Evolutionary conservation across 371 early-diverging fungal species (phyloP), one percentile per base, ranked within the genome.

Genomic region (Rhizomucor miehei): DNA sequence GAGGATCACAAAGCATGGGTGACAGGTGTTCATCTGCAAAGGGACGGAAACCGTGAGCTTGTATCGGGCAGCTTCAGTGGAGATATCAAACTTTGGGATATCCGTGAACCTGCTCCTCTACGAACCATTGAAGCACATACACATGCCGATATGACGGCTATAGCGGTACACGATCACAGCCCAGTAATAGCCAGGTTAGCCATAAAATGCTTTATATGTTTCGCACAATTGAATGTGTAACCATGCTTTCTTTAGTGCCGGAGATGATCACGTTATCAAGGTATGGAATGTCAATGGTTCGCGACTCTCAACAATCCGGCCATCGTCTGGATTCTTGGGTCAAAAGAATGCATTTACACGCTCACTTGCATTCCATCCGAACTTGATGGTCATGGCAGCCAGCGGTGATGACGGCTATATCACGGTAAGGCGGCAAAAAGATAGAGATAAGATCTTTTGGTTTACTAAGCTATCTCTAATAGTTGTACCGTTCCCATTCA

Each of bases 21-120:
- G 1, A 82, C 88, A 24, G 74, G 77, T 37, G 81, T 85, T 34
- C 81, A 85, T 38, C 65, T 87, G 56, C 89, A 88, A 44, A 67
- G 81, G 9, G 85, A 84, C 40, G 82, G 79, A 10, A 68, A 66
- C 47, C 76, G 80, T n/a, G 84, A 85, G 52, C 64, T 85, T 25
- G 73, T 85, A 19, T 78, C 81, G 6, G 87, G 82, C 39, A 72
- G 75, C 8, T 71, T 69, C 55, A 75, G 75, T 49, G 95, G 95
- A 13, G 84, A 86, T 29, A 81, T 94, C 43, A 85, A 86, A 64
- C 60, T 90, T n/a, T 91, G 92, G 92, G 94, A 94, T 76, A 71
- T 91, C 39, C 84, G 94, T 25, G 71, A 74, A 46, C 50, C 67
- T 17, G 64, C 77, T 21, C 69, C 84, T 0, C 25, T 85, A 6